Base-by-base conservation (phyloP, 2,329 filamentous ascomycete species). In the Coniochaeta pulveracea region DNA sequence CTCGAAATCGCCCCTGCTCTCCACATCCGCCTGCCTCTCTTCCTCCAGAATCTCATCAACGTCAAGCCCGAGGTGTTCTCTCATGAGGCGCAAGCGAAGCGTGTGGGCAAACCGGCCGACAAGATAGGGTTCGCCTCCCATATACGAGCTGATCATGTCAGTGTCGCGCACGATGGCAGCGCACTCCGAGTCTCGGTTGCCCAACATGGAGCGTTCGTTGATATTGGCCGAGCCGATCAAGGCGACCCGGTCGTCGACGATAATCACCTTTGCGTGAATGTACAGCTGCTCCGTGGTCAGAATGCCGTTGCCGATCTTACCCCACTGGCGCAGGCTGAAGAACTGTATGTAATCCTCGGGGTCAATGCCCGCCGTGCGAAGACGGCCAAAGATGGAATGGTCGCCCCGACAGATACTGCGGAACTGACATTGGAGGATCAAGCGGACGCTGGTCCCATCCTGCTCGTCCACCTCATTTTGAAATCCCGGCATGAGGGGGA, bases 181-280 rank as follows among this genome's bases (percentile, higher is more conserved):
- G 40, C 84, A 77, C 57, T 98, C 91, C 0, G 89, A 95, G 55
- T 98, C 91, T 47, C 91, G 76, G 31, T 75, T 80, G 7, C 91
- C 91, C 40, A 95, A 57, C 85, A 96, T 86, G 6, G 89, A 96
- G 28, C 91, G 78, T 56, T 98, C 91, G 48, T 98, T 98, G 64
- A 98, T 96, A 52, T 98, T 98, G 34, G 91, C 91, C 28, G 89
- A 96, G 12, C 91, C 91, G 46, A 98, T 98, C 40, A 98, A 77
- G 14, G 81, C 89, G 37, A 91, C 76, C 21, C 89, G 76, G 49
- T 98, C 91, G 54, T 98, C 91, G 4, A 94, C 89, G 36, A 98
- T 72, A 66, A 96, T 96, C 43, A 82, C 82, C 59, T 98, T 98
- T 40, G 91, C 91, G 49, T 98, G 91, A 37, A 98, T 96, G 52